Evolutionary conservation across 2,329 filamentous ascomycete species (phyloP).

Genomic region (Nannizzia gypsea): DNA sequence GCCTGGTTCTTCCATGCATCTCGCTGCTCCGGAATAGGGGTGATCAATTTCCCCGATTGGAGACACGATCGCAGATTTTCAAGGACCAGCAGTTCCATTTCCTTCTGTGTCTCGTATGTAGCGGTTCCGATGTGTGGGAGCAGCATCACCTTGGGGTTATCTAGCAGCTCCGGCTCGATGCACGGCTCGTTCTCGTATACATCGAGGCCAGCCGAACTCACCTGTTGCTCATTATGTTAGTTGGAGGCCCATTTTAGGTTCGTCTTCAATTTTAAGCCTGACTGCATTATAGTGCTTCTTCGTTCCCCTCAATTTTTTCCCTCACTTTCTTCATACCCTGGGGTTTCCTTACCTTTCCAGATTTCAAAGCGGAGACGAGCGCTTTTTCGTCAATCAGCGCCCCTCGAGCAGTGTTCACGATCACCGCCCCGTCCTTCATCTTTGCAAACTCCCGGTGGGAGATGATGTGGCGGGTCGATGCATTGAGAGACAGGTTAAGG

Average conservation of each 20-base stretch:
- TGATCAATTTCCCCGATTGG: slow-evolving; percentile 46
- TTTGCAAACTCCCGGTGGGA: slow-evolving; percentile 32
- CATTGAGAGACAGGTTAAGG: slow-evolving; percentile 35
- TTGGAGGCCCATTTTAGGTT: neutral
- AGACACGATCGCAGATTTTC: slow-evolving; percentile 47
- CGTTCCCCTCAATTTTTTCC: neutral
- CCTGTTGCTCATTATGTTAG: slow-evolving; percentile 16
- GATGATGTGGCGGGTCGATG: slow-evolving; percentile 37
- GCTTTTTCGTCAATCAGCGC: slow-evolving; percentile 34
- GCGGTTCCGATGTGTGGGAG: slow-evolving; percentile 50
- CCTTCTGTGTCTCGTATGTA: slow-evolving; percentile 49
- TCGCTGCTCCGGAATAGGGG: slow-evolving; percentile 48
- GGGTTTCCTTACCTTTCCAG: slow-evolving; percentile 29
- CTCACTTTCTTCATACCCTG: neutral
- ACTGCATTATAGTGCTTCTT: neutral
- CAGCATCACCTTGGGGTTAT: slow-evolving; percentile 39
- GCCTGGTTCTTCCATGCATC: slow-evolving; percentile 25
- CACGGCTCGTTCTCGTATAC: slow-evolving; percentile 38
- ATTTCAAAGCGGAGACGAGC: slow-evolving; percentile 34
- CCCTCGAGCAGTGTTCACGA: slow-evolving; percentile 27
- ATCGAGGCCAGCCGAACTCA: slow-evolving; percentile 35
- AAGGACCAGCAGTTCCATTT: slow-evolving; percentile 50
- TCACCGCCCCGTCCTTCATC: slow-evolving; percentile 27
- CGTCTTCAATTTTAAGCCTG: slow-evolving; percentile 1
- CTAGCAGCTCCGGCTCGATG: slow-evolving; percentile 37